A percentile compares a stretch with the other conserved stretches of the same genome.
Conservation (phyloP, 768 basidiomycete species). For the Rhizopogon roseolus region DNA sequence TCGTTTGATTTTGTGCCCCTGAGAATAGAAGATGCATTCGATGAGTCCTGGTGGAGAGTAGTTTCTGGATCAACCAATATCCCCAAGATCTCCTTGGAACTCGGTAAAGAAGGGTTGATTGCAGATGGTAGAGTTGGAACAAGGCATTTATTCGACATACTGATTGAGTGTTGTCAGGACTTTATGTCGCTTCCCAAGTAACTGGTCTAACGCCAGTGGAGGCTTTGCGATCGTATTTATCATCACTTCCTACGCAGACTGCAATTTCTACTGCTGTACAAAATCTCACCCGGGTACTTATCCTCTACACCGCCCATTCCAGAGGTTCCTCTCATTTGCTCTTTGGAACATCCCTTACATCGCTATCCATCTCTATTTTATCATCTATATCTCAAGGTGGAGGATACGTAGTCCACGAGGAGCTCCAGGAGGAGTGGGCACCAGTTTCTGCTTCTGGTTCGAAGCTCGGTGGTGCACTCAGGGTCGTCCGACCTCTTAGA, state of each 20-base stretch:
- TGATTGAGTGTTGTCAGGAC: constrained; percentile 14
- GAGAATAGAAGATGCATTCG: constrained; percentile 73
- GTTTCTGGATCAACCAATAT: constrained; percentile 30
- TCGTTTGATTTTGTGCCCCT: constrained; percentile 57
- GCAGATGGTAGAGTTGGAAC: constrained; percentile 19
- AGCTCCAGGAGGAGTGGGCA: constrained; percentile 69
- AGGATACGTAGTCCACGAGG: constrained; percentile 65
- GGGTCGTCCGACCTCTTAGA: constrained; percentile 61
- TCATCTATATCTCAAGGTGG: constrained; percentile 73
- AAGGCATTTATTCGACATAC: neutral
- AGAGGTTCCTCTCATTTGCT: constrained; percentile 69
- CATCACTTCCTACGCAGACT: constrained; percentile 70
- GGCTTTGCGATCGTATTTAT: constrained; percentile 47
- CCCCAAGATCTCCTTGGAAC: constrained; percentile 37
- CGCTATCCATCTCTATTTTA: constrained; percentile 69
- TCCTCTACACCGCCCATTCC: constrained; percentile 59
- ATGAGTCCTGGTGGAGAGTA: constrained; percentile 57
- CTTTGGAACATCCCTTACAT: constrained; percentile 76
- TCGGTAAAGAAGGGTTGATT: constrained; percentile 47
- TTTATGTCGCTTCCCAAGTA: constrained; percentile 12
- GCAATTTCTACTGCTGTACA: constrained; percentile 57
- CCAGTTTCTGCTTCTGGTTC: constrained; percentile 16
- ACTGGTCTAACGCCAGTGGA: constrained; percentile 15
- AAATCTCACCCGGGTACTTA: constrained; percentile 59
- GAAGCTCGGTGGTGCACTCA: constrained; percentile 24